A percentile compares a stretch with the other conserved stretches of the same genome.
phyloP scores from a whole-genome alignment of 2,329 filamentous ascomycete genomes.

The Ciborinia camelliae region DNA sequence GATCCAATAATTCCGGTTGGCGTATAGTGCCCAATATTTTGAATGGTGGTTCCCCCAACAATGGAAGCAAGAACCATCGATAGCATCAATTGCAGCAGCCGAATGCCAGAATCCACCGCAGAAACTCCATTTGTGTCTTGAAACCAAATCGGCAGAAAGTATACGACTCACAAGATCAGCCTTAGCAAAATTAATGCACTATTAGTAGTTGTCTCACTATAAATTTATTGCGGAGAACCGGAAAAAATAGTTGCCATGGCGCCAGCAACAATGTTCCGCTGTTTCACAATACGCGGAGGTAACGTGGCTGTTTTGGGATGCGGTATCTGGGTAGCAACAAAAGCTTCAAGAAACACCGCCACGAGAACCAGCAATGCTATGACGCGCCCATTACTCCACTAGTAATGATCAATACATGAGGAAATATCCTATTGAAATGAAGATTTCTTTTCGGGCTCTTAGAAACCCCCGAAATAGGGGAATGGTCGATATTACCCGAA shows the following conservation, averaged over 20 bases:
- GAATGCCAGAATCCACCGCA: constrained; percentile 44
- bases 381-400: constrained; percentile 28
- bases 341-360: constrained; percentile 33
- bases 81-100: constrained; percentile 38
- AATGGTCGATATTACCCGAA: neutral
- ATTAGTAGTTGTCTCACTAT: neutral
- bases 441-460: neutral
- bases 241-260: constrained; percentile 24
- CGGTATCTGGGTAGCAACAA: constrained; percentile 35
- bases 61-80: constrained; percentile 31
- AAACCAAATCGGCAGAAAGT: constrained; percentile 48
- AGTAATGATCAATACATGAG: neutral
- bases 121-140: constrained; percentile 43
- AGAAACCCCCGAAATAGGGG: neutral
- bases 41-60: constrained; percentile 23
- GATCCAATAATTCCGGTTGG: constrained; percentile 24
- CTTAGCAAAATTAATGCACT: neutral
- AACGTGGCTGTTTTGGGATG: constrained; percentile 33
- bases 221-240: neutral
- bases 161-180: constrained; percentile 22
- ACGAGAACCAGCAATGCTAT: constrained; percentile 37
- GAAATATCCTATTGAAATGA: neutral
- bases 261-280: constrained; percentile 31
- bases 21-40: constrained; percentile 37
- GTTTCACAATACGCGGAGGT: constrained; percentile 39